Conservation (phyloP, 1,284 basidiomycete species). For the Ganoderma multipileum region DNA sequence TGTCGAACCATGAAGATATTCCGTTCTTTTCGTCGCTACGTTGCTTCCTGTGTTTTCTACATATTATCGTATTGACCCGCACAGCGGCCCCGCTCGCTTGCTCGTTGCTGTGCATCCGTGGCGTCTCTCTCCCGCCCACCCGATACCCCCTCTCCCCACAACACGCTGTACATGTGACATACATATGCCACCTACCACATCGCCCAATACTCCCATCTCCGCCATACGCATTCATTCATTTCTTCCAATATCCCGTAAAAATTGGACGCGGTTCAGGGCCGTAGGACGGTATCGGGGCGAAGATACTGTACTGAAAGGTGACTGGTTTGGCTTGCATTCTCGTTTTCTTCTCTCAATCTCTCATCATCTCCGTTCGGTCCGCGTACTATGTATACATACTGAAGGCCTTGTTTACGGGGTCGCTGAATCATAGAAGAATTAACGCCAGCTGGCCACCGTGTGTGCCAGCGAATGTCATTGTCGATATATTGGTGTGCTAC, state of each 20-base stretch:
- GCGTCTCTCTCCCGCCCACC: constrained; percentile 15
- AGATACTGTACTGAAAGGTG: constrained; percentile 41
- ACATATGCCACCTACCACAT: constrained; percentile 19
- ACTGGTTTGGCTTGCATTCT: constrained; percentile 41
- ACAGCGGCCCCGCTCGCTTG: constrained; percentile 20
- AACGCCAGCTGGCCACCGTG: constrained; percentile 12
- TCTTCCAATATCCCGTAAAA: constrained; percentile 31
- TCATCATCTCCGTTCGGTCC: constrained; percentile 41
- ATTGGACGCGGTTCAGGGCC: constrained; percentile 32
- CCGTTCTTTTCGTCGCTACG: constrained; percentile 24
- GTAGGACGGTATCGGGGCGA: constrained; percentile 32
- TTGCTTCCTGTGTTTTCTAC: constrained; percentile 30
- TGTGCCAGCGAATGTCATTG: background rate
- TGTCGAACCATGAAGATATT: constrained; percentile 34
- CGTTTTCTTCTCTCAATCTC: constrained; percentile 35
- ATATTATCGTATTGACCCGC: constrained; percentile 31
- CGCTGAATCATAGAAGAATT: constrained; percentile 46
- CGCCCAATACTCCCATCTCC: constrained; percentile 29
- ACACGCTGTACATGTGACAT: constrained; percentile 16
- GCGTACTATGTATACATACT: constrained; percentile 48
- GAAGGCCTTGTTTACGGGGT: constrained; percentile 49
- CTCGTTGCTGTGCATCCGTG: constrained; percentile 18
- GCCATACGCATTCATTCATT: constrained; percentile 33
- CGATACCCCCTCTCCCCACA: constrained; percentile 31
- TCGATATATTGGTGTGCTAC: background rate